phyloP scores from a whole-genome alignment of 306 rosid genomes.

The Arachis stenosperma region DNA sequence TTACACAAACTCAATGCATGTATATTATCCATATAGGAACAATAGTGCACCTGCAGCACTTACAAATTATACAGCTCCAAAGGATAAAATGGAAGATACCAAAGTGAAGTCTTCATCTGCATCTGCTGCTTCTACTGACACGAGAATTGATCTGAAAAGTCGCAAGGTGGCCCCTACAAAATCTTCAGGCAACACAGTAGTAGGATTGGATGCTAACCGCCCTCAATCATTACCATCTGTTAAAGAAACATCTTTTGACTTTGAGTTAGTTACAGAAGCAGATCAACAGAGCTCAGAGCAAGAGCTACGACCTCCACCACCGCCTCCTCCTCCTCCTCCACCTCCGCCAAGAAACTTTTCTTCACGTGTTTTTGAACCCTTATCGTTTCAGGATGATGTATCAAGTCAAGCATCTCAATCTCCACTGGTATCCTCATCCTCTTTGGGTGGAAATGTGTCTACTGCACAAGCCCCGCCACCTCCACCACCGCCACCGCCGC shows the following conservation, averaged over 20 bases:
- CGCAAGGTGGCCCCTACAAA: conserved; percentile 49
- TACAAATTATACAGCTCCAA: conserved; percentile 45
- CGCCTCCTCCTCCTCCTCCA: conserved; percentile 28
- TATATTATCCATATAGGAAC: conserved; percentile 73
- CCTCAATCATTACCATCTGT: conserved; percentile 44
- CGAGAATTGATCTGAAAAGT: conserved; percentile 53
- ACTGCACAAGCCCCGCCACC: conserved; percentile 27
- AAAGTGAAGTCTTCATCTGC: conserved; percentile 56
- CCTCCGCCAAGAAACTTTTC: conserved; percentile 36
- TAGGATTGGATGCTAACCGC: conserved; percentile 50
- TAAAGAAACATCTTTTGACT: conserved; percentile 46
- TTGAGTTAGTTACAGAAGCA: conserved; percentile 35
- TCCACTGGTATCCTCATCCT: conserved; percentile 32
- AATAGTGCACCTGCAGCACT: conserved; percentile 72
- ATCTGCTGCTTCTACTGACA: conserved; percentile 48
- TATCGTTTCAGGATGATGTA: conserved; percentile 38
- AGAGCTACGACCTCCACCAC: conserved; percentile 38
- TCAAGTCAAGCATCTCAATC: conserved; percentile 43
- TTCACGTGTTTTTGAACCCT: conserved; percentile 28
- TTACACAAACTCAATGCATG: conserved; percentile 74
- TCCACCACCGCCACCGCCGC: conserved; percentile 44
- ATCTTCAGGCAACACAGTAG: conserved; percentile 50
- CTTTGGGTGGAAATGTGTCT: conserved; percentile 24
- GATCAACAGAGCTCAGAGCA: conserved; percentile 41
- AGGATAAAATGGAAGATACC: conserved; percentile 59